These are phyloP conservation scores for Sclerotinia subarctica DNA, from an alignment of 2,329 filamentous ascomycete genomes.

Conservation along the genomic window DNA sequence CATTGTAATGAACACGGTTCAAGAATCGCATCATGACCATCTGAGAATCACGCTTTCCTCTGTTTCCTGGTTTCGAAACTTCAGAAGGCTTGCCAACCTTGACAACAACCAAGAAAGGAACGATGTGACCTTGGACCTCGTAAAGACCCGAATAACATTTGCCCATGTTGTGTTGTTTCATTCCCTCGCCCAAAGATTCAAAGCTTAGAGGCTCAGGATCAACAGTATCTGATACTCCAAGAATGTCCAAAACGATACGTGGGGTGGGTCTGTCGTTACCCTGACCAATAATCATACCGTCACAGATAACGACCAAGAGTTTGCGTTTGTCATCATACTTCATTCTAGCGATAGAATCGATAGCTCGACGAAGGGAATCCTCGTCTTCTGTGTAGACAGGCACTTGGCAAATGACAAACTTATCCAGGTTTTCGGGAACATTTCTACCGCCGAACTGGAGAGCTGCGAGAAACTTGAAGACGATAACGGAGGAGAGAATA, in stretches of 20 bases:
- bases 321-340: constrained; percentile 98
- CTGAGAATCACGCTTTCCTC: constrained; percentile 98
- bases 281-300: constrained; percentile 99
- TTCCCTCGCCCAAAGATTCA: constrained; percentile 89
- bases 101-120: constrained; percentile 93
- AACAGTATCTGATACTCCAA: constrained; percentile 88
- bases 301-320: constrained; percentile 85
- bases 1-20: constrained; percentile 97
- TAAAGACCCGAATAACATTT: constrained; percentile 98
- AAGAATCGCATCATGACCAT: constrained; percentile 99
- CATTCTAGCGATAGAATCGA: constrained; percentile 94
- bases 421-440: constrained; percentile 91
- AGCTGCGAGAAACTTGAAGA: constrained; percentile 95
- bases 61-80: constrained; percentile 77
- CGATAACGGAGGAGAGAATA: constrained; percentile 75
- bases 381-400: constrained; percentile 98
- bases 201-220: constrained; percentile 97
- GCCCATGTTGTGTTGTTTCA: constrained; percentile 99
- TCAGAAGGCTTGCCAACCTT: constrained; percentile 89
- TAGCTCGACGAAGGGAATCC: constrained; percentile 91
- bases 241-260: constrained; percentile 92
- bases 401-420: constrained; percentile 97
- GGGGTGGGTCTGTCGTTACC: constrained; percentile 96
- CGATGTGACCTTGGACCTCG: constrained; percentile 96
- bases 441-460: constrained; percentile 92